These are phyloP conservation scores for Brassica balearica DNA, from an alignment of 441 rosid species.

Conservation along the genomic window DNA sequence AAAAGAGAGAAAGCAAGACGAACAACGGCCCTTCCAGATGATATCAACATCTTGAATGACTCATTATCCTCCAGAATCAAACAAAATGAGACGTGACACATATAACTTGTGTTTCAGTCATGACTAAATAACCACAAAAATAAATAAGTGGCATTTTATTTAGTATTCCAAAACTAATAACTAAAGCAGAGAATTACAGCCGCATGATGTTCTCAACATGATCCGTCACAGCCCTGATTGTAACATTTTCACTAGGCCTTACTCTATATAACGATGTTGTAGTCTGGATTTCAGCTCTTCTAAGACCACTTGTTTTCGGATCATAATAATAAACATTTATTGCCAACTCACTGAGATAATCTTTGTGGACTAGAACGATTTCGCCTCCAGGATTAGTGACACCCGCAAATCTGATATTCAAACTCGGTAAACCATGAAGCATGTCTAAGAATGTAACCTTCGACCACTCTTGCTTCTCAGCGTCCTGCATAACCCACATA, in stretches of 20 bases:
- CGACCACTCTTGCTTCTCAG: conserved; percentile 4
- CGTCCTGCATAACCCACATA: neutral
- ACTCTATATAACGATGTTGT: neutral
- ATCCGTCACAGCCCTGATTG: neutral
- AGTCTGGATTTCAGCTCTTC: conserved; percentile 9
- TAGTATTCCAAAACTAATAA: neutral
- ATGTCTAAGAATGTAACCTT: neutral
- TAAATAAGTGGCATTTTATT: neutral
- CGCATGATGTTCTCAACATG: conserved; percentile 2
- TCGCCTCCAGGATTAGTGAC: conserved; percentile 10
- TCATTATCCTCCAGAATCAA: neutral
- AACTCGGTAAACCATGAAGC: neutral
- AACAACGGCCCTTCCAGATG: neutral
- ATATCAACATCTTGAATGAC: neutral
- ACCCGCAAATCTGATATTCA: neutral
- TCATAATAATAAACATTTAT: conserved; percentile 8
- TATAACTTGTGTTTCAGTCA: conserved; percentile 3
- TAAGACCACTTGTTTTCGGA: neutral
- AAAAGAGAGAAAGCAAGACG: neutral
- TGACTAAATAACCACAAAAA: neutral
- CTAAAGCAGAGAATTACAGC: neutral
- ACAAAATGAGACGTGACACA: neutral
- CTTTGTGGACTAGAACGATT: neutral
- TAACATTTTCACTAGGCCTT: neutral
- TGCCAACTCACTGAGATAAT: neutral